Evolutionary conservation across 306 rosid species (phyloP).

Genomic region (Rosa persica): DNA sequence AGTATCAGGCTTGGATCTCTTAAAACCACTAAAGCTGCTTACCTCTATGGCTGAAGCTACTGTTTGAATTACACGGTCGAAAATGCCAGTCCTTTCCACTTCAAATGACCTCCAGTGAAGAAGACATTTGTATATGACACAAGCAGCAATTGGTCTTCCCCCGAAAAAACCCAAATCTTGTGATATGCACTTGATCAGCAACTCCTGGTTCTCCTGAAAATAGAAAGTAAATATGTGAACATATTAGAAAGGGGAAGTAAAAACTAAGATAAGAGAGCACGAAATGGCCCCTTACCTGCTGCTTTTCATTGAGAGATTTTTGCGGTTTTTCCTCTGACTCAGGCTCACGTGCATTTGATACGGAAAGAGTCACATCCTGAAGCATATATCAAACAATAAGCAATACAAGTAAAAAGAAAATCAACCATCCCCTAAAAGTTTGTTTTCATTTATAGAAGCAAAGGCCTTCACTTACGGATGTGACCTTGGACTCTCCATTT

Average conservation of each 20-base stretch:
- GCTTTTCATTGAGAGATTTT: conserved; percentile 96
- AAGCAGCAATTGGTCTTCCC: conserved; percentile 94
- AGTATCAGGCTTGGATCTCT: not conserved
- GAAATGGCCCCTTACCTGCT: conserved; percentile 66
- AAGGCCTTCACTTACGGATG: conserved; percentile 50
- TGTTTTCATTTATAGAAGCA: conserved; percentile 18
- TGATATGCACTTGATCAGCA: conserved; percentile 79
- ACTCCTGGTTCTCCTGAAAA: conserved; percentile 95
- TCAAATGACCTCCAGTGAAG: conserved; percentile 99
- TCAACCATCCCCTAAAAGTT: conserved; percentile 1
- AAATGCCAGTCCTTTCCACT: conserved; percentile 95
- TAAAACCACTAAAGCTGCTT: conserved; percentile 26
- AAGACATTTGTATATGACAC: conserved; percentile 94
- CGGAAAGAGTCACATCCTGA: conserved; percentile 78
- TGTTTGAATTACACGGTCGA: conserved; percentile 93
- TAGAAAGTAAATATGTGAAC: conserved; percentile 26
- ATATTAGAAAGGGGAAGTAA: conserved; percentile 23
- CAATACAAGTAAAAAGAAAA: conserved; percentile 18
- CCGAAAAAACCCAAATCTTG: conserved; percentile 97
- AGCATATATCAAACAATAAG: conserved; percentile 22
- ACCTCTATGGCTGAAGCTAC: conserved; percentile 98
- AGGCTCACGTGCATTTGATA: conserved; percentile 85
- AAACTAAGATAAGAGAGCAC: conserved; percentile 21
- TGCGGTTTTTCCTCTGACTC: conserved; percentile 99
- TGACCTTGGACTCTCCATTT: conserved; percentile 70